Evolutionary conservation across 805 yeast genomes (phyloP).

Genomic region (Aciculoconidium aculeatum): DNA sequence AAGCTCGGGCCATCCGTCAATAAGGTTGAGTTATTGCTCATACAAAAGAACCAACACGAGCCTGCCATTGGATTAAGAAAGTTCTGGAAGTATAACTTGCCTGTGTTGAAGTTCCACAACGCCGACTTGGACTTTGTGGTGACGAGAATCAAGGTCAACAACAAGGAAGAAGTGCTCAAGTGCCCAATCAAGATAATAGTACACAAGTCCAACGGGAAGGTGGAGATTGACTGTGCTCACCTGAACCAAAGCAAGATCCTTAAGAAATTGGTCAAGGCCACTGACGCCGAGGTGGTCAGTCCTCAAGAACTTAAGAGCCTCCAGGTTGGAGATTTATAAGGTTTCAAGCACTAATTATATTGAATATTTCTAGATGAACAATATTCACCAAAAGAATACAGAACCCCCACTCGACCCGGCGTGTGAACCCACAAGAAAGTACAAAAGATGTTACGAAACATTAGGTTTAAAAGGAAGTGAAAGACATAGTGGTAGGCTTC

Average conservation of each 20-base stretch:
- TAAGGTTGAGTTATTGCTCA: conserved; percentile 47
- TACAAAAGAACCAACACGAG: conserved; percentile 31
- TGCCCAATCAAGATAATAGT: conserved; percentile 45
- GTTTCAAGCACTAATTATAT: too few relatives aligned
- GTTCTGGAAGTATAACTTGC: conserved; percentile 72
- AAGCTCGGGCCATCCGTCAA: conserved; percentile 19
- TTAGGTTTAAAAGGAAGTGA: conserved; percentile 1
- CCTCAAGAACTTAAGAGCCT: conserved; percentile 24
- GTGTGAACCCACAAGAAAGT: too few relatives aligned
- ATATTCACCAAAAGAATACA: too few relatives aligned
- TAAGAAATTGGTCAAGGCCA: conserved; percentile 43
- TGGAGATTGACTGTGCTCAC: conserved; percentile 48
- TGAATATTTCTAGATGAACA: too few relatives aligned
- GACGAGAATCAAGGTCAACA: conserved; percentile 42
- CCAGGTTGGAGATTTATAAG: too few relatives aligned
- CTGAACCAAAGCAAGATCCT: conserved; percentile 49
- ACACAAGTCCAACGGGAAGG: conserved; percentile 28
- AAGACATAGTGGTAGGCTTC: neutral
- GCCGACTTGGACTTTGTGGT: conserved; percentile 62
- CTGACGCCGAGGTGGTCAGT: conserved; percentile 50
- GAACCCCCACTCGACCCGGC: too few relatives aligned
- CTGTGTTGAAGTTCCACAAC: conserved; percentile 77
- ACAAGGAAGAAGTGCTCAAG: conserved; percentile 36
- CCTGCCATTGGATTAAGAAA: conserved; percentile 66
- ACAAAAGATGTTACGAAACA: too few relatives aligned